Evolutionary conservation across 2,329 filamentous ascomycete species (phyloP).

Genomic region (Dryadomyces quercivorus): DNA sequence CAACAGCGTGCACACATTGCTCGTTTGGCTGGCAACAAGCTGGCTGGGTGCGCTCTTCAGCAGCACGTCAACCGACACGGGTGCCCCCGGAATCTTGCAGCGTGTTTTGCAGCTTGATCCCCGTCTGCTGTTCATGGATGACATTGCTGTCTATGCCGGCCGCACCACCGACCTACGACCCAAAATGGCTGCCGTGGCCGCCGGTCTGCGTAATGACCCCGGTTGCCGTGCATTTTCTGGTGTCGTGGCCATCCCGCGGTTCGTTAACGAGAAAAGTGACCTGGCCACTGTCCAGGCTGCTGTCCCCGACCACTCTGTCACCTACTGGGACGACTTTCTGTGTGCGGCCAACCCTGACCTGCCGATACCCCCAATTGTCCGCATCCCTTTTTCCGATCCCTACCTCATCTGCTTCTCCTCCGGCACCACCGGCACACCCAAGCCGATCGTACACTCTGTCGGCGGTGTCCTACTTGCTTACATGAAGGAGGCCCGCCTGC

Average conservation of each 20-base stretch:
- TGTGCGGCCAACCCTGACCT: slow-evolving; percentile 13
- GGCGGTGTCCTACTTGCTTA: slow-evolving; percentile 47
- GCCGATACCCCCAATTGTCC: slow-evolving; percentile 36
- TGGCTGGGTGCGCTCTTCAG: slow-evolving; percentile 67
- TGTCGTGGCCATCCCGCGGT: slow-evolving; percentile 55
- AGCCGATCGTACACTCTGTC: slow-evolving; percentile 71
- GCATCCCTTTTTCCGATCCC: slow-evolving; percentile 59
- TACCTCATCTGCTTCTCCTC: slow-evolving; percentile 69
- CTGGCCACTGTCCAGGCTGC: slow-evolving; percentile 31
- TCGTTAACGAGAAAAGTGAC: slow-evolving; percentile 42
- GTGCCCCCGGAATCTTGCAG: slow-evolving; percentile 64
- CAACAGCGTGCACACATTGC: slow-evolving; percentile 62
- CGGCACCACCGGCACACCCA: slow-evolving; percentile 72
- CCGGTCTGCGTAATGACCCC: slow-evolving; percentile 43
- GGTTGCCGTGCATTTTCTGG: slow-evolving; percentile 47
- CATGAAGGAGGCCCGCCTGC: slow-evolving; percentile 46
- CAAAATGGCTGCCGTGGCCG: slow-evolving; percentile 58
- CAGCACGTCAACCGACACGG: slow-evolving; percentile 73
- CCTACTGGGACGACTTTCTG: slow-evolving; percentile 32
- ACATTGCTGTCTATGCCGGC: slow-evolving; percentile 68
- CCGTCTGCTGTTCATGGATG: slow-evolving; percentile 74
- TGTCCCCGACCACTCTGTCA: not conserved
- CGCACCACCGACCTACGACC: slow-evolving; percentile 57
- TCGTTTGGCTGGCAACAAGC: slow-evolving; percentile 56
- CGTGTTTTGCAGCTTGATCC: slow-evolving; percentile 63